A percentile compares a stretch with the other conserved stretches of the same genome.
Conservation (phyloP, 768 basidiomycete species). For the Bullera alba region DNA sequence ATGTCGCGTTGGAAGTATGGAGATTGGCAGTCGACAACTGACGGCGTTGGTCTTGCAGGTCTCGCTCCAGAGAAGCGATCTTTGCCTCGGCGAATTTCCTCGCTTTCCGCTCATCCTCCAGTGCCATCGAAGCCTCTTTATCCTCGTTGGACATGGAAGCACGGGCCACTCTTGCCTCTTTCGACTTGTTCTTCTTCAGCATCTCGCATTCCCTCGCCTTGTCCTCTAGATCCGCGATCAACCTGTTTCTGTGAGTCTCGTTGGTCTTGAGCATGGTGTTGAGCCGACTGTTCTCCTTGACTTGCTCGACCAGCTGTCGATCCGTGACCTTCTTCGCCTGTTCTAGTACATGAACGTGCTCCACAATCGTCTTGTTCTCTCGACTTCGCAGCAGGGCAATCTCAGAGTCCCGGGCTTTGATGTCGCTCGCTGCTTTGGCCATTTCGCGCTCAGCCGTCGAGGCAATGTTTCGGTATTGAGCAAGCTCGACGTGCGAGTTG, state of each 20-base stretch:
- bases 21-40: slow-evolving; percentile 22
- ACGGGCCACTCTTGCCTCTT: slow-evolving; percentile 24
- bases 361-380: slow-evolving; percentile 94
- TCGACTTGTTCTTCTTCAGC: slow-evolving; percentile 20
- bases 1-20: neutral
- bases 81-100: slow-evolving; percentile 54
- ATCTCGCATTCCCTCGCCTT: slow-evolving; percentile 63
- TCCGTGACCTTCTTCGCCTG: slow-evolving; percentile 93
- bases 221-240: slow-evolving; percentile 77
- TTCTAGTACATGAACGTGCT: slow-evolving; percentile 92
- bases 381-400: slow-evolving; percentile 71
- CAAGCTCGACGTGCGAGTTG: slow-evolving; percentile 55
- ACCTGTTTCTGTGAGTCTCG: slow-evolving; percentile 67
- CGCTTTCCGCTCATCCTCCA: slow-evolving; percentile 62
- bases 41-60: slow-evolving; percentile 48
- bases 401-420: slow-evolving; percentile 76
- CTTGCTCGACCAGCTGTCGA: slow-evolving; percentile 74
- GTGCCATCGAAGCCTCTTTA: slow-evolving; percentile 57
- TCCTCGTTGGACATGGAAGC: slow-evolving; percentile 51
- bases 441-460: slow-evolving; percentile 68
- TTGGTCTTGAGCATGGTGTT: slow-evolving; percentile 73
- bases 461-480: slow-evolving; percentile 60
- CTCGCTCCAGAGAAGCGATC: slow-evolving; percentile 43
- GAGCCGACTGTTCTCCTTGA: slow-evolving; percentile 67
- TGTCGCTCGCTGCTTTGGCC: slow-evolving; percentile 69